Evolutionary conservation across 2,329 filamentous ascomycete genomes (phyloP), one percentile per base, ranked within the genome.

Genomic region (Penicillium carneum): DNA sequence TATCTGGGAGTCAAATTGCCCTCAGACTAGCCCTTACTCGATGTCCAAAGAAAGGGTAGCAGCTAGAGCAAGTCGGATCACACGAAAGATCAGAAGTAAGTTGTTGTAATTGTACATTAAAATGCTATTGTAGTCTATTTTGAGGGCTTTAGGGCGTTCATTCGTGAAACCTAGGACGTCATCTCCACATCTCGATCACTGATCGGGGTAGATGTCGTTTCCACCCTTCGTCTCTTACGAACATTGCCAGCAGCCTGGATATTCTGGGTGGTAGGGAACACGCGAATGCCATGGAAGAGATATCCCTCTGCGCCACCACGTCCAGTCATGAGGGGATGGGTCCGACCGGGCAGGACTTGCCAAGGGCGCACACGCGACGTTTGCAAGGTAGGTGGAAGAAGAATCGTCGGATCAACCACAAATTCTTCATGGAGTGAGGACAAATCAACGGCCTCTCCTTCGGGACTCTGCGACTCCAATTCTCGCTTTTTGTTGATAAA

Each of bases 271-370:
- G 90, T 87, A 0, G 95, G 95, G 47, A 94, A 80, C 0, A 95
- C 92, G 68, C 88, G 86, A 74, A 90, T 91, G 0, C 86, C 94
- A 31, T 92, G 94, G 68, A 98, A 93, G 3, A 99, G 76, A 76
- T 92, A 99, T 0, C 95, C 95, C 73, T 98, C 94, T 0, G 92
- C 88, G 0, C 94, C 94, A 20, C 95, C 95, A 42, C 86, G 85
- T 39, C 88, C 88, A 62, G 91, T 97, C 95, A 99, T 99, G 57
- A 96, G 78, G 7, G 95, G 95, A 80, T 99, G 95, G 54, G 95
- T 98, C 56, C 95, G 83, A 0, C 92, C 91, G 0, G 95, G 95
- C 48, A 99, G 77, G 1, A 97, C 93, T 81, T 99, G 95, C 91
- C 92, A 98, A 55, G 87, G 84, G 63, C 90, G 84, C 5, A 90